These are phyloP conservation scores for Suillus bovinus DNA, from an alignment of 768 basidiomycete genomes.

Conservation along the genomic window DNA sequence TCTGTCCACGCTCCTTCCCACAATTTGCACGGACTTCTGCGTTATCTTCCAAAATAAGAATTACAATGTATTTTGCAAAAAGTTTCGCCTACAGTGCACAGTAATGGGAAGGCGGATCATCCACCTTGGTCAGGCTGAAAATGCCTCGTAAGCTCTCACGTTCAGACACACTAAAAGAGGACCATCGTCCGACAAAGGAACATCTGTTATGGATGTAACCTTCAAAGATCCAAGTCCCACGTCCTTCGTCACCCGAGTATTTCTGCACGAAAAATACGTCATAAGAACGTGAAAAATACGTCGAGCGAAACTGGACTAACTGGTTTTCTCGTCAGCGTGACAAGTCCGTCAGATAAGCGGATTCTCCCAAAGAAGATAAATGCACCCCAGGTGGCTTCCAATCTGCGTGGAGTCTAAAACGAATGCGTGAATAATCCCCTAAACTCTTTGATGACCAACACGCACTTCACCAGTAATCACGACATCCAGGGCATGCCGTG, in stretches of 20 bases:
- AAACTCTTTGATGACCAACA: slow-evolving; percentile 21
- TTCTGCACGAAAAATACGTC: slow-evolving; percentile 36
- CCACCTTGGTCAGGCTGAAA: slow-evolving; percentile 56
- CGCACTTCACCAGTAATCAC: slow-evolving; percentile 37
- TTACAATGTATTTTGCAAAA: neutral
- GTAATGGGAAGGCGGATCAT: slow-evolving; percentile 18
- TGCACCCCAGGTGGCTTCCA: slow-evolving; percentile 66
- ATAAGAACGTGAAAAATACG: slow-evolving; percentile 8
- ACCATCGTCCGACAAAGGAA: slow-evolving; percentile 57
- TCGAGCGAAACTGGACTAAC: slow-evolving; percentile 37
- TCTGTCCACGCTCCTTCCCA: slow-evolving; percentile 5
- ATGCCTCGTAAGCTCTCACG: slow-evolving; percentile 46
- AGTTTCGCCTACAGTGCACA: neutral
- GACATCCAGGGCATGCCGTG: slow-evolving; percentile 35
- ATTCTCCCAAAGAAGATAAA: slow-evolving; percentile 62
- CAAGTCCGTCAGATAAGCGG: slow-evolving; percentile 52
- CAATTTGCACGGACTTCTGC: neutral
- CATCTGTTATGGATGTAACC: slow-evolving; percentile 50
- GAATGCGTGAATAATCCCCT: slow-evolving; percentile 22
- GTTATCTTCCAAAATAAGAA: slow-evolving; percentile 8
- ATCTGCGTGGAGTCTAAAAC: slow-evolving; percentile 51
- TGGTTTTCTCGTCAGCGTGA: slow-evolving; percentile 62
- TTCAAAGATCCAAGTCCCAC: slow-evolving; percentile 58
- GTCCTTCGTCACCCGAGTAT: slow-evolving; percentile 34
- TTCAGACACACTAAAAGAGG: slow-evolving; percentile 36